phyloP scores from a whole-genome alignment of 2,329 filamentous ascomycete genomes.

The Fusarium camptoceras region DNA sequence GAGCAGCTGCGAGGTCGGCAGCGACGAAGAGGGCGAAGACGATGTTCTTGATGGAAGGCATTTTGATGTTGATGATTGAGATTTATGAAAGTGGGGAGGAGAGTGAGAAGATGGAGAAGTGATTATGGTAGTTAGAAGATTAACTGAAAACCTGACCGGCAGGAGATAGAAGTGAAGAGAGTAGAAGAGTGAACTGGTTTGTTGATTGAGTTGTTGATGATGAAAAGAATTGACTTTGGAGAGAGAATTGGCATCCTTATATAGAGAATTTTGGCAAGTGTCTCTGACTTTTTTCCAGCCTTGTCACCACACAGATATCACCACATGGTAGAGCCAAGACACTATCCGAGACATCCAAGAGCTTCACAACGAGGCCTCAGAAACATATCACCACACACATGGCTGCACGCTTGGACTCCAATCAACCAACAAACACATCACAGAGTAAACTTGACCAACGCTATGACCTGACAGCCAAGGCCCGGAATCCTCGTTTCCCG shows the following conservation, averaged over 20 bases:
- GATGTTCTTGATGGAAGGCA: slow-evolving; percentile 20
- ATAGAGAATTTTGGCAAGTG: not conserved
- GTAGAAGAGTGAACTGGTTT: not conserved
- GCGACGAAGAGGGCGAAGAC: slow-evolving; percentile 6
- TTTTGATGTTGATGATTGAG: not conserved
- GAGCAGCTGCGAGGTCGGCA: slow-evolving; percentile 18
- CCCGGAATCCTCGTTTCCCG: slow-evolving; percentile 20
- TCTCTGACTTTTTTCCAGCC: not conserved
- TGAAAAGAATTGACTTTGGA: not conserved
- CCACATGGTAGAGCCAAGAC: not conserved
- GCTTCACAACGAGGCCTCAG: not conserved
- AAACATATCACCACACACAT: slow-evolving; percentile 5
- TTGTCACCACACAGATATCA: not conserved
- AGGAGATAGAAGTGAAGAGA: not conserved
- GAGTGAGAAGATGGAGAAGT: not conserved
- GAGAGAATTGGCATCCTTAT: not conserved
- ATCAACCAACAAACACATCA: slow-evolving; percentile 3
- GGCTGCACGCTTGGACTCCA: not conserved
- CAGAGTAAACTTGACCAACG: slow-evolving; percentile 1
- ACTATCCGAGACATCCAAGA: slow-evolving; percentile 3
- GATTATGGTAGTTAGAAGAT: not conserved
- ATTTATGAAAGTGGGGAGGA: not conserved
- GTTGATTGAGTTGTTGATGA: slow-evolving; percentile 4
- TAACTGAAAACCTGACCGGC: slow-evolving; percentile 17
- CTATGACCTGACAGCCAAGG: slow-evolving; percentile 50